Percentiles rank a stretch among this genome's conserved stretches.
Evolutionary conservation across 2,329 filamentous ascomycete genomes (phyloP).

Genomic region (Teratosphaeria nubilosa): DNA sequence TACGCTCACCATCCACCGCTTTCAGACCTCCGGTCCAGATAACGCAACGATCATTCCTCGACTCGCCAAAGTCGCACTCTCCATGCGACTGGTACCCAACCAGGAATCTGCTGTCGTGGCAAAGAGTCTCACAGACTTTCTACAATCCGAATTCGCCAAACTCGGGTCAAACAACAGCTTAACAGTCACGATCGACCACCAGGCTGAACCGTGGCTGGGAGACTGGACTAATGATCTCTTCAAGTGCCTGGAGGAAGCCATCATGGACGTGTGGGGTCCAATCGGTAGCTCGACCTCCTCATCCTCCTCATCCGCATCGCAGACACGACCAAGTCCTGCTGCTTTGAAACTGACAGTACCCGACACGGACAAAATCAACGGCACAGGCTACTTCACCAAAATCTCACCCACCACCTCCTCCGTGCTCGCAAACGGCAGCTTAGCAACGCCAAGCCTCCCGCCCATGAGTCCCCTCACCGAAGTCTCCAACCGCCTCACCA

Average conservation of each 20-base stretch:
- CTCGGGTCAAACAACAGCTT: constrained; percentile 75
- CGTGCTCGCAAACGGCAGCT: constrained; percentile 39
- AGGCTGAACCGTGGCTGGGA: constrained; percentile 87
- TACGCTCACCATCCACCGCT: constrained; percentile 84
- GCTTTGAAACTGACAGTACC: neutral
- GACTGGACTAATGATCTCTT: constrained; percentile 88
- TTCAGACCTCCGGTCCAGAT: constrained; percentile 79
- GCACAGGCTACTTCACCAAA: constrained; percentile 21
- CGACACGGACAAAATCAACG: neutral
- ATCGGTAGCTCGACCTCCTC: constrained; percentile 18
- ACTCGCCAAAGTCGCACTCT: constrained; percentile 78
- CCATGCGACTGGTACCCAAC: constrained; percentile 83
- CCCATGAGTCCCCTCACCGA: constrained; percentile 16
- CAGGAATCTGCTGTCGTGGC: constrained; percentile 78
- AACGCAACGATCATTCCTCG: constrained; percentile 88
- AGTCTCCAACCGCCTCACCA: constrained; percentile 12
- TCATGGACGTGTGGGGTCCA: constrained; percentile 73
- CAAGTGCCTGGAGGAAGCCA: constrained; percentile 72
- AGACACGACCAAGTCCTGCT: neutral
- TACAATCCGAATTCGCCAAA: constrained; percentile 59
- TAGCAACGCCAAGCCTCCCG: constrained; percentile 19
- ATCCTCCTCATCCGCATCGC: neutral
- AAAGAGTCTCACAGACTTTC: constrained; percentile 53
- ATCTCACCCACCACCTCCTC: constrained; percentile 41
- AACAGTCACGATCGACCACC: constrained; percentile 76